Percentiles rank a stretch among this genome's conserved stretches.
Conservation (phyloP, 2,329 filamentous ascomycete genomes). For the Colletotrichum viniferum region DNA sequence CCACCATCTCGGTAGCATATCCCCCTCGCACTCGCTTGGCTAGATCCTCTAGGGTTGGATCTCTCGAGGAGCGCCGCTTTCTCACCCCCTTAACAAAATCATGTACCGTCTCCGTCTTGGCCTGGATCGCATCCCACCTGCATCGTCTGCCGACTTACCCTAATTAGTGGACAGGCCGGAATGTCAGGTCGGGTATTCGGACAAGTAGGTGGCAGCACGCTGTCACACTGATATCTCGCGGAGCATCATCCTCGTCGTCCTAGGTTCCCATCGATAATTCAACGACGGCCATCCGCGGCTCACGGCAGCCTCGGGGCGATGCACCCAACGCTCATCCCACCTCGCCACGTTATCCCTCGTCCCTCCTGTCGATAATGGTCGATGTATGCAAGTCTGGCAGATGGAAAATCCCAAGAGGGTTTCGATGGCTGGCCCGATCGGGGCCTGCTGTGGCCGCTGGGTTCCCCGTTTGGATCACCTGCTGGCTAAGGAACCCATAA, state of each 20-base stretch:
- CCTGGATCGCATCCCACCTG: neutral
- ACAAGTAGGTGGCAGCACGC: neutral
- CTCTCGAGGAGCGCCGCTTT: neutral
- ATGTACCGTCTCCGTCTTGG: neutral
- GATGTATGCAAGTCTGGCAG: conserved; percentile 11
- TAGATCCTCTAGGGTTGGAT: neutral
- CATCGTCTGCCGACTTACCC: neutral
- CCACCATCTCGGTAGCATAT: neutral
- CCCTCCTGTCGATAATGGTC: neutral
- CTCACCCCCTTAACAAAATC: neutral
- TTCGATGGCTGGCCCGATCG: conserved; percentile 14
- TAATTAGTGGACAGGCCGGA: neutral
- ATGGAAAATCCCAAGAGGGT: neutral
- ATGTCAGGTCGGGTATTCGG: neutral
- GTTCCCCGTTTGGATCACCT: neutral
- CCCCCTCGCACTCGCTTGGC: neutral
- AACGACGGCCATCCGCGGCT: neutral
- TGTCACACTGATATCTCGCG: neutral
- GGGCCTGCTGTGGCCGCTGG: neutral
- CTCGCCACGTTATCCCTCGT: neutral
- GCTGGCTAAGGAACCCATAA: neutral
- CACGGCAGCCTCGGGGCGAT: neutral
- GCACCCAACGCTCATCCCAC: neutral
- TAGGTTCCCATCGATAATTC: neutral
- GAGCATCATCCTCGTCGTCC: neutral